A percentile compares a stretch with the other conserved stretches of the same genome.
phyloP scores from a whole-genome alignment of 2,329 filamentous ascomycete species.

The Apiospora hydei region DNA sequence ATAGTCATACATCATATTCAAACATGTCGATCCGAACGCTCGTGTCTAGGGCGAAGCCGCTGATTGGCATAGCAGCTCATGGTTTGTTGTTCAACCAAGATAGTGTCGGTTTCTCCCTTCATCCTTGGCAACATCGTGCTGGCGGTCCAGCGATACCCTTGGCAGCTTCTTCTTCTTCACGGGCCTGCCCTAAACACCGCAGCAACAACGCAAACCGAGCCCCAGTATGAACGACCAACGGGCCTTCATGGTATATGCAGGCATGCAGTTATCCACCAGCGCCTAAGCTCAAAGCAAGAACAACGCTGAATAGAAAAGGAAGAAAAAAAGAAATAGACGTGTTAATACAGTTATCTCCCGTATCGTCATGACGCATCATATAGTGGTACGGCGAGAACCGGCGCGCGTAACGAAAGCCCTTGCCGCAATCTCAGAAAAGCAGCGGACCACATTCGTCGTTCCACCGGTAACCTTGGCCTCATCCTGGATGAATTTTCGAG shows the following conservation, averaged over 20 bases:
- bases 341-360: neutral
- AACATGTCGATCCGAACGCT: constrained; percentile 15
- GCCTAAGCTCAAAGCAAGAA: constrained; percentile 21
- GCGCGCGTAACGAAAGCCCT: constrained; percentile 65
- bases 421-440: constrained; percentile 72
- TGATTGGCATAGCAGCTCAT: neutral
- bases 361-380: constrained; percentile 6
- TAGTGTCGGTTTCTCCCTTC: neutral
- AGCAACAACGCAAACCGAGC: neutral
- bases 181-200: neutral
- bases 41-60: neutral
- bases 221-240: neutral
- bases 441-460: constrained; percentile 76
- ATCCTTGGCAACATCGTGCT: neutral
- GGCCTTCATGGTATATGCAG: constrained; percentile 16
- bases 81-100: neutral
- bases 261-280: constrained; percentile 13
- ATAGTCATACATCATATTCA: constrained; percentile 24
- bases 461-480: constrained; percentile 70
- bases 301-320: neutral
- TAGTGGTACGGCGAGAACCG: constrained; percentile 26
- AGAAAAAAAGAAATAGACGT: neutral
- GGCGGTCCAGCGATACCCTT: neutral
- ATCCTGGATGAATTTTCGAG: constrained; percentile 72
- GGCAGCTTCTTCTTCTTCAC: neutral